A percentile compares a stretch with the other conserved stretches of the same genome.
phyloP scores from a whole-genome alignment of 345 rosid genomes.

The Brassica rapa region DNA sequence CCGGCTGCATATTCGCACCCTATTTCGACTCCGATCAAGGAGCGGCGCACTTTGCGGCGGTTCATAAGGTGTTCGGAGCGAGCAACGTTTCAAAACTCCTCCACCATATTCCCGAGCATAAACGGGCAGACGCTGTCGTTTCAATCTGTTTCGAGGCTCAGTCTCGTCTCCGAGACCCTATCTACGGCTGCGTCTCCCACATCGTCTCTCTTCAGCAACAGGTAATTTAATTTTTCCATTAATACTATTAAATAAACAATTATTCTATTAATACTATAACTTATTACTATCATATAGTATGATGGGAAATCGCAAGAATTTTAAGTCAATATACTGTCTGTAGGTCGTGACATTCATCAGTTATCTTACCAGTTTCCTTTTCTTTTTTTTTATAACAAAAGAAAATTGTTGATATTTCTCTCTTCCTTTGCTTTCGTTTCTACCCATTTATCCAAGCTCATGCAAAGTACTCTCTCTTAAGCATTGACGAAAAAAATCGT shows the following conservation, averaged over 20 bases:
- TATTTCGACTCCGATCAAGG: constrained; percentile 83
- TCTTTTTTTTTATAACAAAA: neutral
- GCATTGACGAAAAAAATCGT: neutral
- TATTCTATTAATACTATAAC: neutral
- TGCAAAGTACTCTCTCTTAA: constrained; percentile 4
- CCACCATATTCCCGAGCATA: constrained; percentile 52
- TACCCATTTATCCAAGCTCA: neutral
- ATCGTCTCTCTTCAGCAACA: constrained; percentile 80
- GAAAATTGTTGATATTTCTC: neutral
- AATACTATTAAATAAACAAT: neutral
- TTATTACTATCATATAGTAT: neutral
- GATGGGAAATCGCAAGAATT: constrained; percentile 16
- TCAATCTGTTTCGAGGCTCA: constrained; percentile 76
- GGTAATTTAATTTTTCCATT: constrained; percentile 34
- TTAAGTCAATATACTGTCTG: constrained; percentile 15
- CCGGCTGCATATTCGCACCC: constrained; percentile 77
- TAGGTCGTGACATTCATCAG: constrained; percentile 22
- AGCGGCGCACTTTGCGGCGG: constrained; percentile 75
- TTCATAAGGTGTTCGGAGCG: constrained; percentile 84
- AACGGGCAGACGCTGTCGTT: constrained; percentile 65
- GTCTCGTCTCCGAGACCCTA: constrained; percentile 70
- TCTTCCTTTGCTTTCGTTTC: neutral
- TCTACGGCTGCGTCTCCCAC: constrained; percentile 72
- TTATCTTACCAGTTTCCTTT: constrained; percentile 21
- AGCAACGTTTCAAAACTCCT: constrained; percentile 88